Evolutionary conservation across 495 filamentous ascomycete species (phyloP).

Genomic region (Margaritispora aquatica): DNA sequence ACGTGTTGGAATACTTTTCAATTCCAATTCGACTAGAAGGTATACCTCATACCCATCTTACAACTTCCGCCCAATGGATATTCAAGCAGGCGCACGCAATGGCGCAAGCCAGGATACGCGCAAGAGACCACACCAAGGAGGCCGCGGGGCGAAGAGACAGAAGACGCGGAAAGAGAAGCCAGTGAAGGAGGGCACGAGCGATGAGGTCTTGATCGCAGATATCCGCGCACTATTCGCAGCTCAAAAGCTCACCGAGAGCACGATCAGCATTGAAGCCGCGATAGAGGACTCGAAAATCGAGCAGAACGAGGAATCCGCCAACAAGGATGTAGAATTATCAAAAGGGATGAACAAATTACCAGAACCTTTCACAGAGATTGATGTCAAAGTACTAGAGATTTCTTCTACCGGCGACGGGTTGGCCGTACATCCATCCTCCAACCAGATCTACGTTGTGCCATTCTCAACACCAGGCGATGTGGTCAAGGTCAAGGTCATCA

Average conservation of each 20-base stretch:
- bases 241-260: constrained; percentile 29
- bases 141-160: constrained; percentile 26
- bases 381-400: constrained; percentile 66
- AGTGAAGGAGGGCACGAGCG: constrained; percentile 50
- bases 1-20: neutral
- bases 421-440: constrained; percentile 53
- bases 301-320: constrained; percentile 13
- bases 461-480: constrained; percentile 83
- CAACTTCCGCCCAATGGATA: constrained; percentile 9
- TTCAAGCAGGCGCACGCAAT: neutral
- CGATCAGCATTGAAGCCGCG: neutral
- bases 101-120: constrained; percentile 40
- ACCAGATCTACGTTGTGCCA: constrained; percentile 82
- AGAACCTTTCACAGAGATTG: constrained; percentile 65
- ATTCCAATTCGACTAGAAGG: neutral
- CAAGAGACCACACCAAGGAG: constrained; percentile 21
- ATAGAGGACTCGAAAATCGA: constrained; percentile 14
- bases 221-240: constrained; percentile 55
- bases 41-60: neutral
- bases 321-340: constrained; percentile 2
- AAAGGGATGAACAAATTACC: constrained; percentile 41
- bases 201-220: constrained; percentile 71
- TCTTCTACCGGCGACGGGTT: constrained; percentile 91
- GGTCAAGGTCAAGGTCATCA: constrained; percentile 71
- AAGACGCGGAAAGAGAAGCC: constrained; percentile 49